These are phyloP conservation scores for Malassezia vespertilionis DNA, from an alignment of 1,284 basidiomycete genomes.

Conservation along the genomic window DNA sequence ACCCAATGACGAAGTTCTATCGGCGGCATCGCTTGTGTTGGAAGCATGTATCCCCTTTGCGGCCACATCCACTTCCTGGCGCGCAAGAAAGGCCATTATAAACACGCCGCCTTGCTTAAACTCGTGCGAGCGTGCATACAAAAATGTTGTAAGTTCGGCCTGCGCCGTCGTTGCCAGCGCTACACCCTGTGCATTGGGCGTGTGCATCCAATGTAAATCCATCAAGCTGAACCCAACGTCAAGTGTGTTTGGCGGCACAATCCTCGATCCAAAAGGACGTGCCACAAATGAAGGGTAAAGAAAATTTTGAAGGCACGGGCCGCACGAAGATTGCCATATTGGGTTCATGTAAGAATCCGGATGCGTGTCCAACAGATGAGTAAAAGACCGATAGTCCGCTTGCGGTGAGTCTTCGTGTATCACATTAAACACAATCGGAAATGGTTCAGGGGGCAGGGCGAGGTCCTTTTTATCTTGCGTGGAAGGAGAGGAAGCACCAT, in stretches of 20 bases:
- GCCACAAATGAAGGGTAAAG: conserved; percentile 44
- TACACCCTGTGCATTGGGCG: conserved; percentile 33
- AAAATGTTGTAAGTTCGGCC: conserved; percentile 47
- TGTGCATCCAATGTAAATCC: conserved; percentile 49
- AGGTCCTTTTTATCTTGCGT: too few relatives aligned
- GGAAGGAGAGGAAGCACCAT: too few relatives aligned
- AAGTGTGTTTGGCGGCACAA: conserved; percentile 43
- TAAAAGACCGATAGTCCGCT: conserved; percentile 45
- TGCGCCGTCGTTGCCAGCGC: conserved; percentile 46
- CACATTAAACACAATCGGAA: conserved; percentile 39
- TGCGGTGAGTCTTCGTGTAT: conserved; percentile 45
- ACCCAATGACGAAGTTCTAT: background rate
- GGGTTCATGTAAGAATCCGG: conserved; percentile 40
- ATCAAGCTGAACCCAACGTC: conserved; percentile 48
- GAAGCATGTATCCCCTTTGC: background rate
- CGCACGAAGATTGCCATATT: conserved; percentile 33
- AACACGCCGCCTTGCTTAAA: conserved; percentile 48
- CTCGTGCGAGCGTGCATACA: conserved; percentile 47
- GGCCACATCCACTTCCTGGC: conserved; percentile 31
- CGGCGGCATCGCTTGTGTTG: background rate
- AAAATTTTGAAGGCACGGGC: conserved; percentile 34
- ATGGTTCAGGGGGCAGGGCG: conserved; percentile 15
- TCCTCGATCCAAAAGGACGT: conserved; percentile 45
- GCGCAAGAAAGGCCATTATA: conserved; percentile 47
- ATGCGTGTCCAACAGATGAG: conserved; percentile 33